Evolutionary conservation across 2,329 filamentous ascomycete genomes (phyloP), one percentile per base, ranked within the genome.

Genomic region (Aspergillus intermedius): DNA sequence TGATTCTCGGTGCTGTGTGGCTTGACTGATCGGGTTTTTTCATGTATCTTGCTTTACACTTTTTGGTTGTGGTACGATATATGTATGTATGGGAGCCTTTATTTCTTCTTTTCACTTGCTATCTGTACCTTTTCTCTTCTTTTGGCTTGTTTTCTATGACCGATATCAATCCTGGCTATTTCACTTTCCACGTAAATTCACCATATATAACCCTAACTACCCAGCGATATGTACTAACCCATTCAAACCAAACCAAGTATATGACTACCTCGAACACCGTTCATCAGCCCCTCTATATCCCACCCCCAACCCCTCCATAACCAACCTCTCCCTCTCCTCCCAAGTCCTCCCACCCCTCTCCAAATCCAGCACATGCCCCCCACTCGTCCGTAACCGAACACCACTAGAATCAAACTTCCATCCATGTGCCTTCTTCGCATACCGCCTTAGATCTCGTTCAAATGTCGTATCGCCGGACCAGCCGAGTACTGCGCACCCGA

Each of bases 371-470:
- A 91, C 79, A 74, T 84, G 83, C 3, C 71, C 69, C 1, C 87
- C 88, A 47, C 83, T 81, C 7, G 48, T 63, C 7, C 84, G 76
- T 59, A 82, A 82, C 41, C 90, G 78, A 9, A 95, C 80, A 0
- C 93, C 93, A 60, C 88, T 94, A 54, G 87, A 93, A 63, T 96
- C 91, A 63, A 97, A 97, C 66, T 93, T 95, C 77, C 88, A 84
- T 0, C 75, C 75, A 59, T 80, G 83, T 49, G 78, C 75, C 34
- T 82, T 77, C 66, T 88, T 91, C 52, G 85, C 88, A 68, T 91
- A 95, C 30, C 84, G 74, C 37, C 91, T 76, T 47, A 97, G 65
- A 66, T 97, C 93, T 21, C 91, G 77, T 72, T 96, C 82, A 57
- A 96, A 97, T 0, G 90, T 96, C 0, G 85, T 95, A 1, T 84